Base-by-base conservation (phyloP, 805 yeast species). In the Novakomyces olei region DNA sequence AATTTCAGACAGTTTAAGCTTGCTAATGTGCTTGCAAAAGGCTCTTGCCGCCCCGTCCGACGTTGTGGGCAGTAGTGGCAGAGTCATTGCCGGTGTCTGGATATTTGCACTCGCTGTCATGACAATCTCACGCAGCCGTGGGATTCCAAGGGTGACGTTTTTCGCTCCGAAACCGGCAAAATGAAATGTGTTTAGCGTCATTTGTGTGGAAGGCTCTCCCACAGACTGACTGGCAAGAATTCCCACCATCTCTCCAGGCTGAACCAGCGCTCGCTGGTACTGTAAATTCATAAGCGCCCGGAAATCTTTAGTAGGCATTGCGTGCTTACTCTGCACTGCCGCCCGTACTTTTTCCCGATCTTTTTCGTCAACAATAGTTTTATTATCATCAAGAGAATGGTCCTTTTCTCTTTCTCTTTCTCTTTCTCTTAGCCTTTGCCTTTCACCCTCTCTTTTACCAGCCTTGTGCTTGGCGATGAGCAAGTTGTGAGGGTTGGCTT, bases 161-260 rank as follows among this genome's bases (percentile, higher is more conserved):
- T 98, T 98, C 37, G 98, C 99, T 70, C 99, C 99, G 60, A 91
- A 98, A 54, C 99, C 99, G 46, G 99, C 99, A 50, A 88, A 88
- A 63, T 88, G 93, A 79, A 79, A 79, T 30, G 93, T 79, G 54
- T 79, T 79, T 48, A 79, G 67, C 12, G 99, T 88, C 99, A 88
- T 88, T 61, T 88, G 99, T 3, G 99, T 88, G 4, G 95, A 80
- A 33, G 99, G 99, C 57, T 88, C 99, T 58, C 99, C 99, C 53
- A 88, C 73, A 34, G 95, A 81, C 58, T 88, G 96, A 15, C 95
- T 76, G 5, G 98, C 99, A 58, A 91, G 74, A 48, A 88, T 83
- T 58, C 99, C 99, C 35, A 88, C 96, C 33, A 94, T 71, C 55
- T 88, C 99, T 52, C 99, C 98, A 4, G 99, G 96, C 46, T 80